These are phyloP conservation scores for Cardiospermum halicacabum DNA, from an alignment of 345 rosid genomes.

Conservation along the genomic window DNA sequence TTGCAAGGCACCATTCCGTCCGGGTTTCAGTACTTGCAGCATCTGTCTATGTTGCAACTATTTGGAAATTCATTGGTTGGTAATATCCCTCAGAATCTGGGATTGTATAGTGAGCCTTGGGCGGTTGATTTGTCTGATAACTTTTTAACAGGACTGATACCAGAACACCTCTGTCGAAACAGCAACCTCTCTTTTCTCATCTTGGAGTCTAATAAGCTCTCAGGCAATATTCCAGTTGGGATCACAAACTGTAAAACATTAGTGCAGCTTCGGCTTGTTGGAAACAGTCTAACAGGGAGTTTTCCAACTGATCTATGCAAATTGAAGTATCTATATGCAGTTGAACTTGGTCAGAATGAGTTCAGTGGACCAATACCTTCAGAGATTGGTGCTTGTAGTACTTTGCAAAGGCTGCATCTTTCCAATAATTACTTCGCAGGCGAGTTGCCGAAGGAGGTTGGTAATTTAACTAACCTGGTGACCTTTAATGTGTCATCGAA, in stretches of 20 bases:
- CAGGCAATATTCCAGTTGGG: conserved; percentile 61
- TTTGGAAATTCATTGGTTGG: conserved; percentile 66
- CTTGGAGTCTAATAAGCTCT: conserved; percentile 63
- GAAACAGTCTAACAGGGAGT: conserved; percentile 54
- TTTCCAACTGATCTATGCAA: conserved; percentile 70
- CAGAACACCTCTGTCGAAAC: conserved; percentile 55
- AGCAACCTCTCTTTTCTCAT: conserved; percentile 52
- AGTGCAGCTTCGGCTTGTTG: conserved; percentile 56
- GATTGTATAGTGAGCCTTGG: conserved; percentile 65
- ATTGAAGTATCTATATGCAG: conserved; percentile 50
- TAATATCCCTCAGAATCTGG: conserved; percentile 66
- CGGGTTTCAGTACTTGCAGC: conserved; percentile 62
- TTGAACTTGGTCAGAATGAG: conserved; percentile 66
- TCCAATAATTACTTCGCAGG: conserved; percentile 55
- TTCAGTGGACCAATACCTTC: conserved; percentile 66
- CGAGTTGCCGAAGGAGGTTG: conserved; percentile 69
- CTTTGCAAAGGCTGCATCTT: conserved; percentile 67
- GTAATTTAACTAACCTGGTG: conserved; percentile 60
- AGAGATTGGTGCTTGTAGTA: conserved; percentile 56
- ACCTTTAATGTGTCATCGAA: conserved; percentile 75
- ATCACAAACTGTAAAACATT: conserved; percentile 56
- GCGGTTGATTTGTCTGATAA: conserved; percentile 74
- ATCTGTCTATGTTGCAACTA: conserved; percentile 64
- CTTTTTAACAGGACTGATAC: conserved; percentile 58
- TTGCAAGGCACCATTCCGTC: conserved; percentile 67